phyloP scores from a whole-genome alignment of 1,284 basidiomycete species.

The Cutaneotrichosporon spelunceum region DNA sequence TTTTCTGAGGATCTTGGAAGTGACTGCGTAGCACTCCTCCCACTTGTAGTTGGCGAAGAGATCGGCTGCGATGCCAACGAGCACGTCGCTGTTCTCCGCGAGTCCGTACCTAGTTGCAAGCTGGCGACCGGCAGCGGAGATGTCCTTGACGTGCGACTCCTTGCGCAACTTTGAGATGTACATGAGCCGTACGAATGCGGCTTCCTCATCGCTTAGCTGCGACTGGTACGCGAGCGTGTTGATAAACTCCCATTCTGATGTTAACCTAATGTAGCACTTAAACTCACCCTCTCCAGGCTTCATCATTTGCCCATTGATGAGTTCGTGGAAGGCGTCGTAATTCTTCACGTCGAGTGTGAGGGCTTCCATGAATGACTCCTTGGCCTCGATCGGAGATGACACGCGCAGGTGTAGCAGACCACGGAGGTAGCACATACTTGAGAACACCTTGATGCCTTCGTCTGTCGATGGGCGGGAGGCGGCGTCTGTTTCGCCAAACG shows the following conservation, averaged over 20 bases:
- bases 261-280: neutral
- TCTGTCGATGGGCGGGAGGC: conserved; percentile 7
- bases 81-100: conserved; percentile 83
- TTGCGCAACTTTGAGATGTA: conserved; percentile 90
- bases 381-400: conserved; percentile 82
- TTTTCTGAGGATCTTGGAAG: conserved; percentile 76
- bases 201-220: conserved; percentile 74
- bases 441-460: conserved; percentile 84
- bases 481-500: conserved; percentile 58
- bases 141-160: conserved; percentile 77
- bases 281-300: conserved; percentile 76
- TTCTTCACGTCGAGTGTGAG: conserved; percentile 93
- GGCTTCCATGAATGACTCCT: conserved; percentile 91
- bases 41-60: conserved; percentile 83
- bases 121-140: conserved; percentile 67
- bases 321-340: conserved; percentile 89
- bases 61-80: conserved; percentile 88
- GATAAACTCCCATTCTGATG: conserved; percentile 90
- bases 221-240: conserved; percentile 75
- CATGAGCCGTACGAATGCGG: conserved; percentile 82
- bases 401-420: conserved; percentile 91
- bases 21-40: conserved; percentile 89
- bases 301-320: conserved; percentile 92
- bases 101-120: conserved; percentile 76
- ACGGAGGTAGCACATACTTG: conserved; percentile 90